phyloP scores from a whole-genome alignment of 2,329 filamentous ascomycete species.

The Aspergillaceae sp. region DNA sequence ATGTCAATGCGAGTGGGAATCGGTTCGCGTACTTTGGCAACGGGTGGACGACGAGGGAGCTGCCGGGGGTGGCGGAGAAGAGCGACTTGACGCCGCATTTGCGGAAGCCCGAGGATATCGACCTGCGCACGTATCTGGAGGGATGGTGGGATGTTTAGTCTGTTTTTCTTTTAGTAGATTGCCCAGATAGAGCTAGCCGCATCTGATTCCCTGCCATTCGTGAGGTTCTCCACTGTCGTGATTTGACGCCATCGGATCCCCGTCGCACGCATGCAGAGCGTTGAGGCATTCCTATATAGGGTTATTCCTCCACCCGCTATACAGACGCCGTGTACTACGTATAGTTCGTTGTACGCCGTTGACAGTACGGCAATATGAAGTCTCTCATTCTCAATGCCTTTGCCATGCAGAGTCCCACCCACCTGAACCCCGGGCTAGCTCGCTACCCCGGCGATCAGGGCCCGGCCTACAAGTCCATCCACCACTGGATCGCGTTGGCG shows the following conservation, averaged over 20 bases:
- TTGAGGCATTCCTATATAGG: background rate
- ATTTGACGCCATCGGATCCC: background rate
- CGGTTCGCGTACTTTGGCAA: slow-evolving; percentile 54
- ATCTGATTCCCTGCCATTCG: background rate
- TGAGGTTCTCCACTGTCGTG: background rate
- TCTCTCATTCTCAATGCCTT: slow-evolving; percentile 45
- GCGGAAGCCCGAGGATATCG: slow-evolving; percentile 45
- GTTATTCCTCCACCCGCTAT: too few relatives aligned
- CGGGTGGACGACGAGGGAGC: slow-evolving; percentile 55
- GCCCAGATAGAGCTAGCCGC: background rate
- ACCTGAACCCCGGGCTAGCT: slow-evolving; percentile 52
- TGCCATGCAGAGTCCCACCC: slow-evolving; percentile 44
- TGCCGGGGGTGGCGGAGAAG: slow-evolving; percentile 3
- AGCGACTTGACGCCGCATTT: slow-evolving; percentile 57
- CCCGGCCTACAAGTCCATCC: slow-evolving; percentile 51
- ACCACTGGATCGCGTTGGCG: slow-evolving; percentile 55
- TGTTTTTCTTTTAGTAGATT: background rate
- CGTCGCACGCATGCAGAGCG: background rate
- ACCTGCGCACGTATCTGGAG: slow-evolving; percentile 58
- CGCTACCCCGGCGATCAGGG: slow-evolving; percentile 57
- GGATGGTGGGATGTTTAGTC: slow-evolving; percentile 51
- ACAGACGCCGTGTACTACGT: too few relatives aligned
- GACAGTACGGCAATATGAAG: slow-evolving; percentile 19
- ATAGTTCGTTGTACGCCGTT: too few relatives aligned
- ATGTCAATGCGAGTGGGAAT: slow-evolving; percentile 37